Evolutionary conservation across 495 filamentous ascomycete species (phyloP).

Genomic region (Xylaria castorea): DNA sequence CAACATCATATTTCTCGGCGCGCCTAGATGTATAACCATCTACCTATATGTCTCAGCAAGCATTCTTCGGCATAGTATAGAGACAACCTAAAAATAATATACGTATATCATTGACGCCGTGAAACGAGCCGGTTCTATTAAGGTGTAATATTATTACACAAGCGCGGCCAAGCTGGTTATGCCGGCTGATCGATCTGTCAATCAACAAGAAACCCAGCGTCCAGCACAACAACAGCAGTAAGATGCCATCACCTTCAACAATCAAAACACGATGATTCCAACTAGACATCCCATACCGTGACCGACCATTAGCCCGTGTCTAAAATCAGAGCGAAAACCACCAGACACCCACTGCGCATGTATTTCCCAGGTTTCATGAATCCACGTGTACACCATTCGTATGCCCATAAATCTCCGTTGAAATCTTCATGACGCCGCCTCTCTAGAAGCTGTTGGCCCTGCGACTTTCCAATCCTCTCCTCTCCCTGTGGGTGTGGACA

Average conservation of each 20-base stretch:
- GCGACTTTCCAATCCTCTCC: neutral
- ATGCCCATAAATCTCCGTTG: constrained; percentile 4
- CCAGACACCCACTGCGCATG: constrained; percentile 9
- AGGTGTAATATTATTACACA: constrained; percentile 2
- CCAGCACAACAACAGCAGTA: neutral
- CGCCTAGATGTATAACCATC: neutral
- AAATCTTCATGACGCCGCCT: constrained; percentile 9
- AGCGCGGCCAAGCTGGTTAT: constrained; percentile 7
- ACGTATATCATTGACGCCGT: neutral
- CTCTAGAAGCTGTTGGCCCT: neutral
- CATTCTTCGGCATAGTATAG: neutral
- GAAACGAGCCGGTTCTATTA: neutral
- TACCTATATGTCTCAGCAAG: neutral
- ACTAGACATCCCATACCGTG: constrained; percentile 5
- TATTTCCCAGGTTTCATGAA: neutral
- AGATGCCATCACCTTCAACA: neutral
- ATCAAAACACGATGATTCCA: neutral
- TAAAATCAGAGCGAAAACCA: constrained; percentile 8
- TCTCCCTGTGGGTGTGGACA: neutral
- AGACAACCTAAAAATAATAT: neutral
- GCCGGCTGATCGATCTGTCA: neutral
- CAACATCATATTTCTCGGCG: neutral
- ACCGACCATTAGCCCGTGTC: constrained; percentile 3
- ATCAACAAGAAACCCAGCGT: constrained; percentile 11
- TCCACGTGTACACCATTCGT: constrained; percentile 1